Percentiles rank a stretch among this genome's conserved stretches.
Conservation (phyloP, 2,329 filamentous ascomycete genomes). For the Alternaria triticina region DNA sequence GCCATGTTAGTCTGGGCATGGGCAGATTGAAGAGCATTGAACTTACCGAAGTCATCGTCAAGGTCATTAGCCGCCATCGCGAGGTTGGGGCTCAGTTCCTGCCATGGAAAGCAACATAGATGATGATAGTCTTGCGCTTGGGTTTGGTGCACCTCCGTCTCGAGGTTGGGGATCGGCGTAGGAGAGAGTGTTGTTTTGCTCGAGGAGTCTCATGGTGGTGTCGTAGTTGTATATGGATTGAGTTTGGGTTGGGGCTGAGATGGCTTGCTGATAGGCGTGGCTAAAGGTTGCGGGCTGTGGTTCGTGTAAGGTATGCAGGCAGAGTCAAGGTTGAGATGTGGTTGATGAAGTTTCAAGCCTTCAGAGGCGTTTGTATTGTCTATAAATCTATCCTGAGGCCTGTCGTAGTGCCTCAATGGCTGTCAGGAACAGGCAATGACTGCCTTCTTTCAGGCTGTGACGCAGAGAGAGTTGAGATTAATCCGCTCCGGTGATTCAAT, state of each 20-base stretch:
- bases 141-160: conserved; percentile 43
- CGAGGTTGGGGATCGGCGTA: conserved; percentile 34
- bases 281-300: conserved; percentile 20
- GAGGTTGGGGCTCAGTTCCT: conserved; percentile 29
- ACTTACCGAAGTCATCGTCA: conserved; percentile 13
- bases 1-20: conserved; percentile 12
- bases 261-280: conserved; percentile 14
- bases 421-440: conserved; percentile 33
- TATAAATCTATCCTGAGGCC: conserved; percentile 33
- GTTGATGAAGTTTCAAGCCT: conserved; percentile 12
- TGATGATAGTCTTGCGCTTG: conserved; percentile 22
- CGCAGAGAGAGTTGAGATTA: conserved; percentile 23
- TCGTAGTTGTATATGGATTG: conserved; percentile 6
- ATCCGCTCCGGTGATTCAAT: conserved; percentile 24
- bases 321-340: conserved; percentile 16
- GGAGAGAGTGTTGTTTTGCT: conserved; percentile 14
- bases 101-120: conserved; percentile 24
- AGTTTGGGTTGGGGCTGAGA: background rate
- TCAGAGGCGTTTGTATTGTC: conserved; percentile 17
- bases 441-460: conserved; percentile 44
- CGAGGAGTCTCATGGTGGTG: conserved; percentile 25
- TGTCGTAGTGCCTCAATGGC: conserved; percentile 24
- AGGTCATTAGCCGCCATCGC: conserved; percentile 39
- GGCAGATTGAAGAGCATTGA: background rate
- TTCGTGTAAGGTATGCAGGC: conserved; percentile 12